phyloP scores from a whole-genome alignment of 106 monocot species.

The Apostasia shenzhenica region DNA sequence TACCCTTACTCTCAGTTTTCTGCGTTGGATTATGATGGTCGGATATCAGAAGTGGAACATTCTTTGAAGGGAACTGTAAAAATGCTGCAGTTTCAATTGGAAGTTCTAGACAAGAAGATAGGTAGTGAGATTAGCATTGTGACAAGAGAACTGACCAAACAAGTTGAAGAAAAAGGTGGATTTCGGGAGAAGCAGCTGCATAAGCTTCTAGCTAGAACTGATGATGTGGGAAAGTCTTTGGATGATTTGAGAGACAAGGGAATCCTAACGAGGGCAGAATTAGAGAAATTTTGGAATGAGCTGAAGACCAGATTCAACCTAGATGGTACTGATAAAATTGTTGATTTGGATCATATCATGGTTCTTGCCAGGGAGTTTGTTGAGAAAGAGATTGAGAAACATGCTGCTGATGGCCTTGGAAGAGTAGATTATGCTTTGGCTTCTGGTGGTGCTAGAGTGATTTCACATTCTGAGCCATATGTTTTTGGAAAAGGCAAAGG shows the following conservation, averaged over 20 bases:
- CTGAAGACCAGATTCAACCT: constrained; percentile 19
- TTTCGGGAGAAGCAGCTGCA: constrained; percentile 39
- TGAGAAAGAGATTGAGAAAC: constrained; percentile 54
- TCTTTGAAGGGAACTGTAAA: constrained; percentile 60
- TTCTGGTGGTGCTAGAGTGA: constrained; percentile 50
- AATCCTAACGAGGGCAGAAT: constrained; percentile 48
- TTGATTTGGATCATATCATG: constrained; percentile 40
- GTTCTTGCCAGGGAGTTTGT: constrained; percentile 41
- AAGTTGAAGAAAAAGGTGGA: constrained; percentile 41
- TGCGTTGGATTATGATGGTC: constrained; percentile 51
- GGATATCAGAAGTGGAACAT: constrained; percentile 64
- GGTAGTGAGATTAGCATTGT: constrained; percentile 32
- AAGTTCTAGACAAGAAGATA: constrained; percentile 64
- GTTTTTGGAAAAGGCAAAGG: constrained; percentile 17
- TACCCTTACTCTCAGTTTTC: constrained; percentile 19
- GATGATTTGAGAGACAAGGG: constrained; percentile 32
- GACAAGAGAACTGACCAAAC: constrained; percentile 25
- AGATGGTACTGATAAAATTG: constrained; percentile 10
- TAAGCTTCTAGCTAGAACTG: constrained; percentile 35
- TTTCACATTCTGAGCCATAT: constrained; percentile 43
- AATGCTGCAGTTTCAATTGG: constrained; percentile 86
- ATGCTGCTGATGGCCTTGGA: constrained; percentile 61
- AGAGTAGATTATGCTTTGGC: constrained; percentile 57
- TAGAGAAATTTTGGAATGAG: constrained; percentile 30
- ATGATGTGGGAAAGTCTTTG: constrained; percentile 42